Conservation (phyloP, 1,284 basidiomycete genomes). For the Farysia itapuensis region DNA sequence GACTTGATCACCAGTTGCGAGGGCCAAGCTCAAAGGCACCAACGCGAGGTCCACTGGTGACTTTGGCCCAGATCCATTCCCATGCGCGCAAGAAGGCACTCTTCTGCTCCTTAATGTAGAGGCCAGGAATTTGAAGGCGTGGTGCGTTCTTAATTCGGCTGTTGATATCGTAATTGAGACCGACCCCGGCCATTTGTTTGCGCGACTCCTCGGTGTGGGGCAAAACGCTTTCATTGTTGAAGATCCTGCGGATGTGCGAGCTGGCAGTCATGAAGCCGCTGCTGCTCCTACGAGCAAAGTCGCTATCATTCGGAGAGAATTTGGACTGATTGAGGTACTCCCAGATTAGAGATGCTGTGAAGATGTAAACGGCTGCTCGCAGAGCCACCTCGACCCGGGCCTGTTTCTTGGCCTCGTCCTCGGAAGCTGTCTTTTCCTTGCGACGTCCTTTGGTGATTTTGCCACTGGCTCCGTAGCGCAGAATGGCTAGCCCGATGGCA, state of each 20-base stretch:
- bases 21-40: slow-evolving; percentile 29
- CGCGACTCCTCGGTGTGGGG: slow-evolving; percentile 6
- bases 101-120: slow-evolving; percentile 4
- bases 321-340: slow-evolving; percentile 36
- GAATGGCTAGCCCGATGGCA: slow-evolving; percentile 10
- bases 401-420: slow-evolving; percentile 13
- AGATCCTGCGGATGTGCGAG: slow-evolving; percentile 9
- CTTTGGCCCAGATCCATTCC: slow-evolving; percentile 7
- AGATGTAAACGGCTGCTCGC: slow-evolving; percentile 13
- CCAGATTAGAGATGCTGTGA: slow-evolving; percentile 18
- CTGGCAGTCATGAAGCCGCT: slow-evolving; percentile 24
- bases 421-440: slow-evolving; percentile 24
- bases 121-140: slow-evolving; percentile 9
- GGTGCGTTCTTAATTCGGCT: slow-evolving; percentile 4
- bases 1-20: slow-evolving; percentile 6
- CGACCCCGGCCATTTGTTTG: slow-evolving; percentile 8
- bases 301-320: slow-evolving; percentile 17
- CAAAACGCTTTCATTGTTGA: slow-evolving; percentile 31
- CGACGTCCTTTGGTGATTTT: slow-evolving; percentile 37
- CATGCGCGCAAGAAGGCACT: slow-evolving; percentile 15
- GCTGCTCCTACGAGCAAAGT: slow-evolving; percentile 11
- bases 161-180: slow-evolving; percentile 10
- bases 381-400: slow-evolving; percentile 24
- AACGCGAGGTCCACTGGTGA: slow-evolving; percentile 6
- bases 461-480: slow-evolving; percentile 22